A percentile compares a stretch with the other conserved stretches of the same genome.
phyloP scores from a whole-genome alignment of 495 filamentous ascomycete genomes.

The Neurospora africana region DNA sequence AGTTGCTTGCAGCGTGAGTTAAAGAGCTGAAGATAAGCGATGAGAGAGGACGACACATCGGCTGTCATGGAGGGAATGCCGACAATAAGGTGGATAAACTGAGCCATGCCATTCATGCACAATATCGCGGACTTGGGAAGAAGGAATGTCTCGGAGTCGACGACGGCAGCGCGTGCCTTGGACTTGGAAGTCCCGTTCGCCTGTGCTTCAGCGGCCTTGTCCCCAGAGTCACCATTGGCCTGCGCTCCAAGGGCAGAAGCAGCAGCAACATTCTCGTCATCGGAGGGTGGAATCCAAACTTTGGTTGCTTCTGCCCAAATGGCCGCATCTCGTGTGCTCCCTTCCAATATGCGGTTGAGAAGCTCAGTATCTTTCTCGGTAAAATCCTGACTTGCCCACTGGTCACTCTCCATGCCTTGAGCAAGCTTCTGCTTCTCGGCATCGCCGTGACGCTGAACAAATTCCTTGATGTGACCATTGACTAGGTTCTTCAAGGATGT shows the following conservation, averaged over 20 bases:
- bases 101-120: slow-evolving; percentile 69
- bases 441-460: slow-evolving; percentile 66
- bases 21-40: slow-evolving; percentile 70
- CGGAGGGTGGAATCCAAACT: slow-evolving; percentile 53
- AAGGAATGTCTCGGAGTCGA: slow-evolving; percentile 79
- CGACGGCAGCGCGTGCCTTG: slow-evolving; percentile 60
- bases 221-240: slow-evolving; percentile 15
- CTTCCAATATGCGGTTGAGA: slow-evolving; percentile 57
- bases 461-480: slow-evolving; percentile 85
- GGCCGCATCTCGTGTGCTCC: slow-evolving; percentile 69
- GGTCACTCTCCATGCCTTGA: slow-evolving; percentile 76
- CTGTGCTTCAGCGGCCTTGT: slow-evolving; percentile 13
- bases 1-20: slow-evolving; percentile 90
- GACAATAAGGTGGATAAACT: slow-evolving; percentile 71
- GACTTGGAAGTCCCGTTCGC: slow-evolving; percentile 51
- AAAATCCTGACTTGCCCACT: slow-evolving; percentile 86
- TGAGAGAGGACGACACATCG: slow-evolving; percentile 59
- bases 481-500: slow-evolving; percentile 77
- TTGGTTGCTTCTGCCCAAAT: slow-evolving; percentile 61
- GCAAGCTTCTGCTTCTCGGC: slow-evolving; percentile 68
- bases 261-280: slow-evolving; percentile 19
- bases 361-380: slow-evolving; percentile 51
- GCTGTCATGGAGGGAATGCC: slow-evolving; percentile 79
- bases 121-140: slow-evolving; percentile 71
- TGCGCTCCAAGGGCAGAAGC: not conserved